Base-by-base conservation (phyloP, 805 yeast species). In the Hanseniaspora mollemarum region DNA sequence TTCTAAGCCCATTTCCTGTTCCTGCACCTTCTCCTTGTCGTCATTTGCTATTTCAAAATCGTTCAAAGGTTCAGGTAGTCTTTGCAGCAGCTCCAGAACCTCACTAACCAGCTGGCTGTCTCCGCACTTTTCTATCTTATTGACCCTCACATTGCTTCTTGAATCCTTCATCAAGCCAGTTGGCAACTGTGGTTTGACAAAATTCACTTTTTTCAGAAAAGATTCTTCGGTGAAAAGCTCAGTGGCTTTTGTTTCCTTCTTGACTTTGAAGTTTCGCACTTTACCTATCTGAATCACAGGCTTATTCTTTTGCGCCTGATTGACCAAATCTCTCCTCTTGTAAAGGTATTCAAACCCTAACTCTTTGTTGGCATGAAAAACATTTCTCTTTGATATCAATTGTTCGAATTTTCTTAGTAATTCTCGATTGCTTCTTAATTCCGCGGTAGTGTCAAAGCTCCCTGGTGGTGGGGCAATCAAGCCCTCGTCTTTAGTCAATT, bases 31-130 rank as follows among this genome's bases (percentile, higher is more conserved):
- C 15, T 40, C 16, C 6, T 35, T 24, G 2, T 21, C 28, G 2
- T 16, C 64, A 3, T 63, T 54, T 1, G 62, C 56, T 8, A 74
- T 61, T 51, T 74, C 77, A 54, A 71, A 74, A 45, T 74, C 76
- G 54, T 75, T 73, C 53, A 64, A 65, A 0, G 77, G 74, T n/a
- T 57, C 51, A 1, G 77, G 74, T 19, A 72, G 55, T 1, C 54
- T 43, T 1, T 61, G 60, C 35, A 72, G 65, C 40, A 63, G 56
- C 2, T 35, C 3, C 59, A 49, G 22, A 43, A 38, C 25, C 40
- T 46, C 22, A 15, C 40, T 28, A 15, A 36, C 28, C 8, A 37
- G 21, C 9, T 25, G 42, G 10, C 4, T 13, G 22, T 42, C 39
- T 5, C 12, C 24, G 33, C 21, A 40, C 28, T 25, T 32, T 6